These are phyloP conservation scores for Cutaneotrichosporon cavernicola DNA, from an alignment of 1,284 basidiomycete genomes.

Conservation along the genomic window DNA sequence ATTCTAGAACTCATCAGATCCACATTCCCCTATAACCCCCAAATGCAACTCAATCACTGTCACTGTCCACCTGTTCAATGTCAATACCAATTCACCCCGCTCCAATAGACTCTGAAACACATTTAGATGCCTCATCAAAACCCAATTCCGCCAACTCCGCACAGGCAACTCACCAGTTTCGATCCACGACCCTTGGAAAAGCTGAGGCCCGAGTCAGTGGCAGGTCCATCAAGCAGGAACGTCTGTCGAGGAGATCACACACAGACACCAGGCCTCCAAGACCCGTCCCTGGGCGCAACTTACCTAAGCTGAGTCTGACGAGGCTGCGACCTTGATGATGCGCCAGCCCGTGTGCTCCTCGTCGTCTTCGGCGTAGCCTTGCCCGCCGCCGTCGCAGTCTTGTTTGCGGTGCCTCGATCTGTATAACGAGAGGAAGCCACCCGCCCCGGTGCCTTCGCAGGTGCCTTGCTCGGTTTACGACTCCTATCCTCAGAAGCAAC, in stretches of 20 bases:
- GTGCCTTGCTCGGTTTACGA: conserved; percentile 8
- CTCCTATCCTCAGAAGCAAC: background rate
- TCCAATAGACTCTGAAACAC: background rate
- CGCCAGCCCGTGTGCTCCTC: background rate
- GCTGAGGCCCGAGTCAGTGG: background rate
- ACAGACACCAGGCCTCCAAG: background rate
- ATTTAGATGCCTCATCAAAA: background rate
- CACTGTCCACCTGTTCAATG: conserved; percentile 9
- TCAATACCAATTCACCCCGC: background rate
- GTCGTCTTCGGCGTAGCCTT: conserved; percentile 9
- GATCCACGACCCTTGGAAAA: conserved; percentile 13
- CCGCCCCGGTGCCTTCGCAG: conserved; percentile 8
- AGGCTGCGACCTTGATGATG: background rate
- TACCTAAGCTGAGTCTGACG: conserved; percentile 19
- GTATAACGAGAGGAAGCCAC: background rate
- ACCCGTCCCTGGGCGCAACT: background rate
- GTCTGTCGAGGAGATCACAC: background rate
- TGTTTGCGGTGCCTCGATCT: conserved; percentile 3
- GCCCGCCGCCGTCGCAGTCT: background rate
- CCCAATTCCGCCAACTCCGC: too few species aligned
- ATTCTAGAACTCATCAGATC: too few species aligned
- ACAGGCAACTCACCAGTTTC: conserved; percentile 14
- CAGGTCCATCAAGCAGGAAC: too few species aligned
- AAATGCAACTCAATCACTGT: conserved; percentile 8
- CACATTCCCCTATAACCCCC: too few species aligned